phyloP scores from a whole-genome alignment of 2,329 filamentous ascomycete species.

The Escovopsis sp. region DNA sequence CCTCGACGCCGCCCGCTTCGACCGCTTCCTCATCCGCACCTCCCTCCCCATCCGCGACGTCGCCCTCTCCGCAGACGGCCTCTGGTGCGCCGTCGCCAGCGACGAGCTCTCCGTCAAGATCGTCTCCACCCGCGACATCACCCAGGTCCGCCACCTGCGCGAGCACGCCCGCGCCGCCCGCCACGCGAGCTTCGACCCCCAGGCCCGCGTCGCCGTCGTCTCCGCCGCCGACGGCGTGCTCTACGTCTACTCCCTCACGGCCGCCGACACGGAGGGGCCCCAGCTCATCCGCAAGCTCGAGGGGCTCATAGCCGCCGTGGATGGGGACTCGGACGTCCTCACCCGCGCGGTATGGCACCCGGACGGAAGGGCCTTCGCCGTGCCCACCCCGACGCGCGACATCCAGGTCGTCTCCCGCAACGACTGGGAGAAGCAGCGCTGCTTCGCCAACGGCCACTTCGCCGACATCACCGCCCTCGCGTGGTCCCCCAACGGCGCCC shows the following conservation, averaged over 20 bases:
- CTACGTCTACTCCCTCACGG: slow-evolving; percentile 75
- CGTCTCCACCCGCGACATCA: slow-evolving; percentile 67
- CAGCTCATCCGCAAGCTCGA: slow-evolving; percentile 72
- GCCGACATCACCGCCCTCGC: slow-evolving; percentile 73
- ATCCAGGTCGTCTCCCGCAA: slow-evolving; percentile 75
- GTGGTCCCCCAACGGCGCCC: slow-evolving; percentile 89
- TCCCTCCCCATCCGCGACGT: slow-evolving; percentile 80
- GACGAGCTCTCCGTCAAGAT: slow-evolving; percentile 88
- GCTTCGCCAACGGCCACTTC: slow-evolving; percentile 65
- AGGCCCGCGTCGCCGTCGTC: slow-evolving; percentile 57
- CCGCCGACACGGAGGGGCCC: slow-evolving; percentile 60
- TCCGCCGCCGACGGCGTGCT: slow-evolving; percentile 81
- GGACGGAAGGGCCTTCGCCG: slow-evolving; percentile 79
- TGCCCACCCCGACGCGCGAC: slow-evolving; percentile 66
- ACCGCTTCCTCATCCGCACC: slow-evolving; percentile 67
- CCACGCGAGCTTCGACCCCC: slow-evolving; percentile 76
- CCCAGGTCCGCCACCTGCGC: slow-evolving; percentile 58
- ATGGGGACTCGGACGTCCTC: slow-evolving; percentile 57
- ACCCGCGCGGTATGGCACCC: slow-evolving; percentile 80
- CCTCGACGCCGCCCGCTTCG: slow-evolving; percentile 57
- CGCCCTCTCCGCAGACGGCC: slow-evolving; percentile 61
- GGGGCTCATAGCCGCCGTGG: slow-evolving; percentile 65
- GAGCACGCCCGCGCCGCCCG: slow-evolving; percentile 83
- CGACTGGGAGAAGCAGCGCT: slow-evolving; percentile 77
- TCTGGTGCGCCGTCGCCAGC: slow-evolving; percentile 92